Evolutionary conservation across 768 basidiomycete genomes (phyloP).

Genomic region (Cantharellus anzutake): DNA sequence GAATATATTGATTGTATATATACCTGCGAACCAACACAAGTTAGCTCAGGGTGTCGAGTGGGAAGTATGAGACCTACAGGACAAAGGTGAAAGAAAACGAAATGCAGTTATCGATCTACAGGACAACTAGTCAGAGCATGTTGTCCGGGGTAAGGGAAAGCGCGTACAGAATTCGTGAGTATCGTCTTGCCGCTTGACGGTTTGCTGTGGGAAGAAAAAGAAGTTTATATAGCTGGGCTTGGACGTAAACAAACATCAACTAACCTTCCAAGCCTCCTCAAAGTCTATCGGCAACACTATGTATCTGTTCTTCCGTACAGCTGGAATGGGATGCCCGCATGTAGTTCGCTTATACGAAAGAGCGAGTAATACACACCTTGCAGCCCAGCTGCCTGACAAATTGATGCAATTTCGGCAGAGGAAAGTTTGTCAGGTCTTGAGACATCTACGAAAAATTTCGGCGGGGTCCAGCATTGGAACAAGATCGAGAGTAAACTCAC

Average conservation of each 20-base stretch:
- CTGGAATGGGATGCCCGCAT: slow-evolving; percentile 20
- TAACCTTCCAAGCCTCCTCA: slow-evolving; percentile 97
- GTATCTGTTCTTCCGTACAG: slow-evolving; percentile 96
- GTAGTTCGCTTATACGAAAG: neutral
- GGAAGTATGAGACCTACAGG: too few species aligned
- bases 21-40: too few species aligned
- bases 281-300: slow-evolving; percentile 94
- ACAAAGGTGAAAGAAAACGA: too few species aligned
- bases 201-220: slow-evolving; percentile 42
- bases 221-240: slow-evolving; percentile 1
- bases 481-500: slow-evolving; percentile 27
- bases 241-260: slow-evolving; percentile 31
- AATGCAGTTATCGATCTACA: slow-evolving; percentile 21
- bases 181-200: slow-evolving; percentile 89
- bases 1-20: too few species aligned
- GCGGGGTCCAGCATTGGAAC: neutral
- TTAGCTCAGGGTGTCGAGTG: too few species aligned
- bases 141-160: too few species aligned
- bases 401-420: slow-evolving; percentile 86
- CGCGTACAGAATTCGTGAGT: slow-evolving; percentile 81
- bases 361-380: slow-evolving; percentile 40
- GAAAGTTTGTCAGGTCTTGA: slow-evolving; percentile 92
- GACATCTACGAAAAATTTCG: slow-evolving; percentile 40
- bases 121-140: too few species aligned
- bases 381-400: slow-evolving; percentile 91